phyloP scores from a whole-genome alignment of 352 stramenopile genomes.

The Phytophthora parvispora region DNA sequence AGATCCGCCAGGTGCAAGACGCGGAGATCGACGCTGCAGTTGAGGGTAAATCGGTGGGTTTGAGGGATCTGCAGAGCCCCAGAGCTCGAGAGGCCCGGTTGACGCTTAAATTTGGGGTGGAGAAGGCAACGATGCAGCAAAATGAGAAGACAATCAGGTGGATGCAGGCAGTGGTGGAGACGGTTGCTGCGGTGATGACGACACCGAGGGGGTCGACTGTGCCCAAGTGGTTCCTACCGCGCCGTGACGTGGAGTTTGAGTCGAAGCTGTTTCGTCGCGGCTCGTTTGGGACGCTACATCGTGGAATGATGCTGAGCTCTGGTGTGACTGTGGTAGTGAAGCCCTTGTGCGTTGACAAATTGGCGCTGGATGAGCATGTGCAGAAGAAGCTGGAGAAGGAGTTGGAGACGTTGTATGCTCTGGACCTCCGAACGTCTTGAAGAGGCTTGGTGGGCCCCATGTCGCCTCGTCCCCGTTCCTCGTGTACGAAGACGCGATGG shows the following conservation, averaged over 20 bases:
- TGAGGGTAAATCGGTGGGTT: not conserved
- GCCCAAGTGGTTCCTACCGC: not conserved
- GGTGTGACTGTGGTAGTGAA: not conserved
- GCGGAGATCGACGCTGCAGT: not conserved
- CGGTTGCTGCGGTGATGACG: not conserved
- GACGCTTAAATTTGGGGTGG: not conserved
- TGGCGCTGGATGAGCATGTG: not conserved
- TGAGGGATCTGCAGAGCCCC: not conserved
- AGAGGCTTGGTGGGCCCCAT: not conserved
- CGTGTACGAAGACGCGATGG: not conserved
- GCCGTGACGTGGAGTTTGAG: not conserved
- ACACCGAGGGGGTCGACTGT: not conserved
- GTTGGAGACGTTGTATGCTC: not conserved
- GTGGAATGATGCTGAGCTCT: not conserved
- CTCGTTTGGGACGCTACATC: not conserved
- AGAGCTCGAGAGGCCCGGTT: not conserved
- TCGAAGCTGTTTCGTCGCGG: not conserved
- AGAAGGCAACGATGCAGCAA: not conserved
- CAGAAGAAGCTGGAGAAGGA: not conserved
- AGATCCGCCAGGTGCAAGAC: not conserved
- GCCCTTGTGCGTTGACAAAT: not conserved
- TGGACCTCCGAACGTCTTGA: not conserved
- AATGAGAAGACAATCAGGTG: not conserved
- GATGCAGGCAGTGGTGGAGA: not conserved
- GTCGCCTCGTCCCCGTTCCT: not conserved